Base-by-base conservation (phyloP, 805 yeast genomes). In the Kockiozyma suomiensis region DNA sequence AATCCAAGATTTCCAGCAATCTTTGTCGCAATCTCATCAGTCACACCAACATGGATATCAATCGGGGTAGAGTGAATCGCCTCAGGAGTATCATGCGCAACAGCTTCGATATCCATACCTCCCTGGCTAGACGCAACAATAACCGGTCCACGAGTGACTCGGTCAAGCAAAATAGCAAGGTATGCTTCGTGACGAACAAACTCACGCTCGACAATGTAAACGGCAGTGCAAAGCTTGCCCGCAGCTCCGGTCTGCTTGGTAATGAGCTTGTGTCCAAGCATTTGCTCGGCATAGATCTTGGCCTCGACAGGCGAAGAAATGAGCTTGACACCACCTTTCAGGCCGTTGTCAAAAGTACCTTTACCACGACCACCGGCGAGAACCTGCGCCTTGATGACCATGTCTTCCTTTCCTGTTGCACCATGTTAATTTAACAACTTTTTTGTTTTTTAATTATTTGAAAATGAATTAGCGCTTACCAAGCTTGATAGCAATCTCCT, bases 61-160 rank as follows among this genome's bases (percentile, higher is more conserved):
- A 94, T 85, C 67, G 87, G 81, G 82, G 85, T 90, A 67, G 93
- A 86, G 79, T 90, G 87, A 80, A 94, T 94, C 69, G 96, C 96
- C 59, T 83, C 84, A 56, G 99, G 99, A 76, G 84, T 86, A 70
- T 82, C 85, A 69, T 86, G 86, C 63, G 99, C 99, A 69, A 94
- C 98, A 75, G 96, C 97, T 82, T 94, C 99, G 73, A 94, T 94
- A 80, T 94, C 97, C 96, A 94, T 92, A 81, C 99, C 99, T 81
- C 99, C 99, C 80, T 94, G 94, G 66, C 96, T 81, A 35, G 97
- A 91, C 52, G 97, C 97, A 66, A 94, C 97, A 73, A 94, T 88
- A 79, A 94, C 81, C 62, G 98, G 97, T 69, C 83, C 80, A 78
- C 92, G 96, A 68, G 87, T 83, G 69, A 85, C 83, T 81, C 99